Conservation (phyloP, 2,329 filamentous ascomycete species). For the Daldinia sp. region DNA sequence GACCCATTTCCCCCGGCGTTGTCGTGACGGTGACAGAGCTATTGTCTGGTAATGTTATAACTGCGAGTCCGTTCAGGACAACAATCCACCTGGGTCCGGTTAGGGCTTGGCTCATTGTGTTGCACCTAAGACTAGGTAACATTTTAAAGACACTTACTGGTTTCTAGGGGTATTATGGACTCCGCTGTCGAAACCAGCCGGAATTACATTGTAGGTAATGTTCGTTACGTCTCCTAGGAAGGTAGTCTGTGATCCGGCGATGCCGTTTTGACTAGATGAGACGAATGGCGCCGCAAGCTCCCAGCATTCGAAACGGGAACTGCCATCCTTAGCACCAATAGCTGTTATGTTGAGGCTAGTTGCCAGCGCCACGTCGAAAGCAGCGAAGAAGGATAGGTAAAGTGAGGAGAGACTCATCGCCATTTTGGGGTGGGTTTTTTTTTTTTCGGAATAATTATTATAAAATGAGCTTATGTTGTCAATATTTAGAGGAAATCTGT, state of each 20-base stretch:
- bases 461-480: background rate
- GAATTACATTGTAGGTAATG: background rate
- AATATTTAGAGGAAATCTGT: background rate
- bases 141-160: background rate
- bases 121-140: background rate
- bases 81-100: background rate
- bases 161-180: background rate
- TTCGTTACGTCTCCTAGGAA: background rate
- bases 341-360: background rate
- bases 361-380: background rate
- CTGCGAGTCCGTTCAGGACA: background rate
- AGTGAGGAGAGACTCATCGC: background rate
- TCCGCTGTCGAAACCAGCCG: background rate
- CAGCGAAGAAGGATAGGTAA: background rate
- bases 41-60: background rate
- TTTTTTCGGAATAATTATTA: no score
- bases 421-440: background rate
- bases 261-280: background rate
- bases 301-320: background rate
- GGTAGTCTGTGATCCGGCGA: background rate
- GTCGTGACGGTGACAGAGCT: background rate
- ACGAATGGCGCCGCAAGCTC: background rate
- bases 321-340: background rate
- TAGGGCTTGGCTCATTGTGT: background rate
- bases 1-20: background rate